These are phyloP conservation scores for Fusarium poae DNA, from an alignment of 2,329 filamentous ascomycete species.

Conservation along the genomic window DNA sequence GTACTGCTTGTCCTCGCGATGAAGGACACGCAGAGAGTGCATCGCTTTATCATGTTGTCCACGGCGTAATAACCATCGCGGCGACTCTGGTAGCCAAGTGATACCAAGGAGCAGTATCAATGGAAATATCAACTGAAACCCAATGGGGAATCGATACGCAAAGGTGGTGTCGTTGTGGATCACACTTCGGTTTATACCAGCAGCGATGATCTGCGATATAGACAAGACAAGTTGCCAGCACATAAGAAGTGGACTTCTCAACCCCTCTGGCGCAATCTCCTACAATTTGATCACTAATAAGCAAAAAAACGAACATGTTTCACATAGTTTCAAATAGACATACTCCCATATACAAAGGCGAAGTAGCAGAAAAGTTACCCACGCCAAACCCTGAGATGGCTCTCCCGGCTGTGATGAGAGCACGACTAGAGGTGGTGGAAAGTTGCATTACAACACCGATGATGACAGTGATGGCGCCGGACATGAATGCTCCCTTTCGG, in stretches of 20 bases:
- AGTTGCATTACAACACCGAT: conserved; percentile 47
- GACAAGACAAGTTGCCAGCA: conserved; percentile 57
- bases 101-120: conserved; percentile 40
- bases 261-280: conserved; percentile 50
- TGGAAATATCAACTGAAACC: conserved; percentile 50
- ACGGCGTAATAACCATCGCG: conserved; percentile 54
- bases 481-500: conserved; percentile 51
- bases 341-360: conserved; percentile 55
- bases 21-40: conserved; percentile 58
- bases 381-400: conserved; percentile 47
- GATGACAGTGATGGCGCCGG: conserved; percentile 48
- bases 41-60: conserved; percentile 56
- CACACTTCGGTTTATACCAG: conserved; percentile 51
- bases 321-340: conserved; percentile 9
- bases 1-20: conserved; percentile 56
- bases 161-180: conserved; percentile 49
- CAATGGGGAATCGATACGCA: conserved; percentile 53
- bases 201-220: conserved; percentile 54
- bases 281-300: conserved; percentile 10
- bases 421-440: conserved; percentile 41
- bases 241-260: conserved; percentile 55
- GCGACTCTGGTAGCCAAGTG: conserved; percentile 49
- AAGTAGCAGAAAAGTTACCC: conserved; percentile 56
- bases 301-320: not conserved
- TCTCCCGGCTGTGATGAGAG: conserved; percentile 45